Evolutionary conservation across 768 basidiomycete genomes (phyloP), one percentile per base, ranked within the genome.

Genomic region (Trametes cingulata): DNA sequence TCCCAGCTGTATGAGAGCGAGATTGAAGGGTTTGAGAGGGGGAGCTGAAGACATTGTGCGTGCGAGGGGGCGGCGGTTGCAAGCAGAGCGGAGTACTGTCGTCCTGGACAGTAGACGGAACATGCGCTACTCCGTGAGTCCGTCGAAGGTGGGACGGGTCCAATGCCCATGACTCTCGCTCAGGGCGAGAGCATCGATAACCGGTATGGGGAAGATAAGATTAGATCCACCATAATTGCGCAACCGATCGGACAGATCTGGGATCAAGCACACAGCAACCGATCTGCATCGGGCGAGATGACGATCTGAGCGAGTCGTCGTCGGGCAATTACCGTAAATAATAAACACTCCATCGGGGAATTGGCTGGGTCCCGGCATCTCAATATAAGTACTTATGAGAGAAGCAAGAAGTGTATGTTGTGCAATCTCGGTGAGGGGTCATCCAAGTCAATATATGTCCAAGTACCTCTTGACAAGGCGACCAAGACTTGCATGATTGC

Each of bases 1-100:
- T n/a, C 93, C 93, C 4, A 99, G 83, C 73, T 99, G 97, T 57
- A 98, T 84, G 46, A 98, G 80, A 0, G 95, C 93, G 53, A 99
- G 81, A 19, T 81, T 88, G 75, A 98, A 98, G 2, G 86, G 80
- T 66, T 84, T 87, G 72, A 91, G 80, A 2, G 74, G 57, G 0
- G 80, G 78, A 2, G 71, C 57, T 25, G 62, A 53, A 5, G 66
- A 63, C 65, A 65, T 66, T 48, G 54, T 22, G 47, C 60, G 65
- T 3, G 55, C 25, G 19, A 58, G 35, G 15, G 9, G 14, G 6
- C 36, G 24, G 33, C 33, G 17, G 5, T 9, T 14, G 50, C 40
- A 17, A 37, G 40, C 29, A 8, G 43, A 45, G 8, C 55, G 58
- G 29, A n/a, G 25, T 14, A n/a, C n/a, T n/a, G 35, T 24, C 27